Evolutionary conservation across 768 basidiomycete species (phyloP).

Genomic region (Rhodosporidiobolus odoratus): DNA sequence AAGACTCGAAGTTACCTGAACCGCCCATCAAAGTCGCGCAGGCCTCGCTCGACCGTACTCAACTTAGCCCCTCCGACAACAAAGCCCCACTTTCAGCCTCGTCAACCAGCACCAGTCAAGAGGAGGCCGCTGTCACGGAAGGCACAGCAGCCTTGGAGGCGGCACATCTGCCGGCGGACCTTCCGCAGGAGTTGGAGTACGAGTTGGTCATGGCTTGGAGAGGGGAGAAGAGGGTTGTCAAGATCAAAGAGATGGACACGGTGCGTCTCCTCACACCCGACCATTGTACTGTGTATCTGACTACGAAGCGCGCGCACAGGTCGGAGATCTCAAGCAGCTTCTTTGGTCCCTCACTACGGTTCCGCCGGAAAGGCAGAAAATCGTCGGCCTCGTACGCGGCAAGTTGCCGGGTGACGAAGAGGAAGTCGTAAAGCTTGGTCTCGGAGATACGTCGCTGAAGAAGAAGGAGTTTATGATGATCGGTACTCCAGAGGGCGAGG

Average conservation of each 20-base stretch:
- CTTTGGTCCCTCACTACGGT: constrained; percentile 68
- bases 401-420: constrained; percentile 72
- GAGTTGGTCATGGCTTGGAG: constrained; percentile 13
- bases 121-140: too few relatives aligned
- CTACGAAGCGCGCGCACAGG: constrained; percentile 43
- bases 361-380: constrained; percentile 78
- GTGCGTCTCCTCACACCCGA: neutral
- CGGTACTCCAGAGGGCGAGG: constrained; percentile 77
- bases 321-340: constrained; percentile 69
- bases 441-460: neutral
- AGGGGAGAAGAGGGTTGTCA: neutral
- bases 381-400: constrained; percentile 75
- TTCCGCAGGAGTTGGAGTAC: constrained; percentile 10
- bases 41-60: neutral
- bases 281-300: neutral
- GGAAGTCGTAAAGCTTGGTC: constrained; percentile 51
- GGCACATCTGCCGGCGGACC: neutral
- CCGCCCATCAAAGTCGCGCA: neutral
- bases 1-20: neutral
- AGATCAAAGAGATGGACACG: constrained; percentile 18
- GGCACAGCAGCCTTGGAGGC: neutral
- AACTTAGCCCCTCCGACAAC: too few relatives aligned
- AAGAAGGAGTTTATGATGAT: constrained; percentile 57
- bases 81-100: too few relatives aligned
- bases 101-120: too few relatives aligned